Evolutionary conservation across 192 early-diverging fungal genomes (phyloP), one percentile per base, ranked within the genome.

Genomic region (Endogone sp.): DNA sequence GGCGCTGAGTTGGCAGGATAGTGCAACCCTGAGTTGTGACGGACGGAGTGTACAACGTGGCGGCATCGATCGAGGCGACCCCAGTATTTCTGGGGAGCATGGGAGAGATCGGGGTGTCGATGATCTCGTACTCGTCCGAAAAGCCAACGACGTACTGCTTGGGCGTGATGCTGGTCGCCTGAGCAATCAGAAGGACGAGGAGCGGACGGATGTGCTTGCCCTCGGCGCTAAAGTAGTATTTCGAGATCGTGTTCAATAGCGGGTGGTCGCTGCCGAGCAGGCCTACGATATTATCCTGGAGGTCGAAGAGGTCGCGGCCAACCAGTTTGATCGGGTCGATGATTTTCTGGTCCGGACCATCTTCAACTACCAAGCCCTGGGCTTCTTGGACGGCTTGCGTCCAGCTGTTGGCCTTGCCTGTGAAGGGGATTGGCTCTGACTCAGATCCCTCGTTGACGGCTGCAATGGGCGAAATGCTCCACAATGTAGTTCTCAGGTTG

Each of bases 131-230:
- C 28, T 75, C 82, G 60, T 86, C 86, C 66, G 74, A 79, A 71
- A 49, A n/a, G 63, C 21, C 4, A 26, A 29, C 56, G 23, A 13
- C n/a, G 27, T 75, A 75, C 29, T 70, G 78, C 68, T 89, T 90
- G 6, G 86, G 81, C 2, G 86, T 87, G 11, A 85, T 76, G 32
- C 86, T 88, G 16, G 92, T 93, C 3, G 97, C 97, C 76, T 93
- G 88, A 9, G 94, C 88, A 32, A 96, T 86, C 55, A 99, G 86
- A 44, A 97, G 83, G 20, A 99, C 94, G 37, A 99, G 73, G 56
- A 99, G 75, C 9, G 97, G 97, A 29, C 97, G 87, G 28, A 99
- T 88, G 72, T 94, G 93, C 74, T 99, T 97, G 25, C 94, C 94
- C 13, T 91, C 86, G 22, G 88, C 83, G 32, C 71, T 73, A 71